Evolutionary conservation across 108 stramenopile genomes (phyloP).

Genomic region (Chaetoceros tenuissimus): DNA sequence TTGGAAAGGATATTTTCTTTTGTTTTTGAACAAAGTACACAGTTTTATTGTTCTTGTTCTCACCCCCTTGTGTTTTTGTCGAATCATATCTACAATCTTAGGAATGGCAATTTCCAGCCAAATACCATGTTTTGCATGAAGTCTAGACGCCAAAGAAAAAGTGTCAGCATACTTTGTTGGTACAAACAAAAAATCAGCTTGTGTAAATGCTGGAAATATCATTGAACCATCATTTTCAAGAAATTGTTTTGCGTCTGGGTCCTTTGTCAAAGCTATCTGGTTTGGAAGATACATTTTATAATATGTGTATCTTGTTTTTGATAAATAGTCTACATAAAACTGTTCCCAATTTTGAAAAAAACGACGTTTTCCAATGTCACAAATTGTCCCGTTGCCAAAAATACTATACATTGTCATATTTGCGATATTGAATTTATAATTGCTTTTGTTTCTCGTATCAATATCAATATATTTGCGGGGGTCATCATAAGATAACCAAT

Average conservation of each 20-base stretch:
- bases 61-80: neutral
- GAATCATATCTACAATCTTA: conserved; percentile 5
- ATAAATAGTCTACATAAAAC: neutral
- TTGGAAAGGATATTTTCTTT: neutral
- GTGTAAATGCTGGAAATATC: neutral
- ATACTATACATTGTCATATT: neutral
- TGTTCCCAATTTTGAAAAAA: neutral
- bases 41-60: neutral
- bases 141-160: neutral
- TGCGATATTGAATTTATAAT: neutral
- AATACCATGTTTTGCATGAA: conserved; percentile 1
- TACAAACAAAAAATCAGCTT: conserved; percentile 3
- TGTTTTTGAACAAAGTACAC: neutral
- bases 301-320: neutral
- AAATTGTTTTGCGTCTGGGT: neutral
- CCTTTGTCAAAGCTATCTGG: neutral
- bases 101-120: neutral
- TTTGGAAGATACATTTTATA: neutral
- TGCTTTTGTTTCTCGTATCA: neutral
- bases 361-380: neutral
- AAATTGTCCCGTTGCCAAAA: neutral
- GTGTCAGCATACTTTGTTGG: neutral
- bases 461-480: neutral
- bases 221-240: conserved; percentile 2
- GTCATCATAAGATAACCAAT: neutral